phyloP scores from a whole-genome alignment of 2,329 filamentous ascomycete genomes.

The Aspergillus carbonarius region DNA sequence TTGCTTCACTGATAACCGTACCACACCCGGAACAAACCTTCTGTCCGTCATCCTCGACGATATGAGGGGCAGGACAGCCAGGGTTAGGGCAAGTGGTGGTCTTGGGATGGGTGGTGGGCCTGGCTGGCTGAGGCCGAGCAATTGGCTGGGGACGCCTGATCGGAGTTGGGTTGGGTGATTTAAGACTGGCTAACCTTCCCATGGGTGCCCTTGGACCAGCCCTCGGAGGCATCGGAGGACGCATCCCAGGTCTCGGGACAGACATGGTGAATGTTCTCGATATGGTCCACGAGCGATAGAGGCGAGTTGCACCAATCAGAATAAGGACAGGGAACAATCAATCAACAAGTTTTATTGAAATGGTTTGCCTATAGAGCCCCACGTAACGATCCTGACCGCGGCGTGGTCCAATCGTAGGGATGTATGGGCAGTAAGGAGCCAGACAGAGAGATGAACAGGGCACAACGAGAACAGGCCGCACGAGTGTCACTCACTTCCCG shows the following conservation, averaged over 20 bases:
- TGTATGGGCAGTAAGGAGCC: background rate
- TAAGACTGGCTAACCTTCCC: slow-evolving; percentile 42
- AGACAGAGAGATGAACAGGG: background rate
- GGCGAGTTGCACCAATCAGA: background rate
- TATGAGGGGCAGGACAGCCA: slow-evolving; percentile 45
- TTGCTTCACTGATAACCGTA: slow-evolving; percentile 77
- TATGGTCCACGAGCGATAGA: background rate
- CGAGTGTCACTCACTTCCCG: background rate
- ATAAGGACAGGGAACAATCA: too few species aligned
- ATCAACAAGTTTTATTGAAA: background rate
- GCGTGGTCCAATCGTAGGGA: background rate
- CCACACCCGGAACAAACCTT: slow-evolving; percentile 78
- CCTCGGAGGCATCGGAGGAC: slow-evolving; percentile 31
- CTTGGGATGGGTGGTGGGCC: slow-evolving; percentile 38
- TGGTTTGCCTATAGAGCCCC: background rate
- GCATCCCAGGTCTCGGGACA: slow-evolving; percentile 33
- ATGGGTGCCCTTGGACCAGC: slow-evolving; percentile 28
- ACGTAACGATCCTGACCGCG: background rate
- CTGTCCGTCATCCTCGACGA: slow-evolving; percentile 48
- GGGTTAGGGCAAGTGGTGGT: slow-evolving; percentile 47
- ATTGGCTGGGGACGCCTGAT: slow-evolving; percentile 39
- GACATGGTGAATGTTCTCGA: slow-evolving; percentile 30
- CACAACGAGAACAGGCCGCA: background rate
- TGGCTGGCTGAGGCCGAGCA: slow-evolving; percentile 29
- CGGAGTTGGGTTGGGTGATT: slow-evolving; percentile 36